These are phyloP conservation scores for Ophiocordyceps sinensis DNA, from an alignment of 2,329 filamentous ascomycete genomes.

Conservation along the genomic window DNA sequence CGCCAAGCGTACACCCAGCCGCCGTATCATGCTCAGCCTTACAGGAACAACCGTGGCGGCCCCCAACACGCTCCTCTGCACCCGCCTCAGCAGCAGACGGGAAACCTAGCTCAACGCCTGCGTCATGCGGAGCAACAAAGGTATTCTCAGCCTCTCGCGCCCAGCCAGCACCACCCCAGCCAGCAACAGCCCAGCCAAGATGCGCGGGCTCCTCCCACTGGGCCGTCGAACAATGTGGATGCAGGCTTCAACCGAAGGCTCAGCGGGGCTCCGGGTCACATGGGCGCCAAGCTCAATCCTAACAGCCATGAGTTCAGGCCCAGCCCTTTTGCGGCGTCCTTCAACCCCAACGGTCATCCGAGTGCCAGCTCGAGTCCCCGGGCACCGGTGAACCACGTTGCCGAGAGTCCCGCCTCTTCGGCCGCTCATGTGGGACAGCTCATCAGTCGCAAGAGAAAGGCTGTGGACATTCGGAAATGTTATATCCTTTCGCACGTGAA, in stretches of 20 bases:
- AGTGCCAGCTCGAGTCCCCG: constrained; percentile 61
- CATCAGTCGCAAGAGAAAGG: constrained; percentile 57
- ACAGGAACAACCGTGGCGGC: constrained; percentile 31
- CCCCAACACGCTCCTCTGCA: constrained; percentile 22
- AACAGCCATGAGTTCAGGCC: constrained; percentile 72
- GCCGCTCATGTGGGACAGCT: constrained; percentile 24
- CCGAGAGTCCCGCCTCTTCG: constrained; percentile 15
- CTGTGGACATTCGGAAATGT: constrained; percentile 58
- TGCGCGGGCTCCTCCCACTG: constrained; percentile 57
- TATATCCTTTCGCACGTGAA: constrained; percentile 39
- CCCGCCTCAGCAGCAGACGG: constrained; percentile 22
- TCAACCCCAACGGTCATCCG: constrained; percentile 56
- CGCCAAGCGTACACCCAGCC: constrained; percentile 35
- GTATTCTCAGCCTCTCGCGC: constrained; percentile 25
- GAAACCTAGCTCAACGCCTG: constrained; percentile 34
- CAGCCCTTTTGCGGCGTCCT: constrained; percentile 64
- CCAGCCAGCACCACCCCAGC: constrained; percentile 36
- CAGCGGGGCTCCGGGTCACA: constrained; percentile 34
- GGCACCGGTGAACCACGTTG: constrained; percentile 38
- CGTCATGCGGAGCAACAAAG: constrained; percentile 38
- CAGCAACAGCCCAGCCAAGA: constrained; percentile 50
- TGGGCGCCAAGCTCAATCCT: constrained; percentile 45
- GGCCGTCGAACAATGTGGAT: constrained; percentile 47
- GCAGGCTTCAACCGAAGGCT: constrained; percentile 37
- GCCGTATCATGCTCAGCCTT: constrained; percentile 30